These are phyloP conservation scores for Colletotrichum agaves DNA, from an alignment of 2,329 filamentous ascomycete genomes.

Conservation along the genomic window DNA sequence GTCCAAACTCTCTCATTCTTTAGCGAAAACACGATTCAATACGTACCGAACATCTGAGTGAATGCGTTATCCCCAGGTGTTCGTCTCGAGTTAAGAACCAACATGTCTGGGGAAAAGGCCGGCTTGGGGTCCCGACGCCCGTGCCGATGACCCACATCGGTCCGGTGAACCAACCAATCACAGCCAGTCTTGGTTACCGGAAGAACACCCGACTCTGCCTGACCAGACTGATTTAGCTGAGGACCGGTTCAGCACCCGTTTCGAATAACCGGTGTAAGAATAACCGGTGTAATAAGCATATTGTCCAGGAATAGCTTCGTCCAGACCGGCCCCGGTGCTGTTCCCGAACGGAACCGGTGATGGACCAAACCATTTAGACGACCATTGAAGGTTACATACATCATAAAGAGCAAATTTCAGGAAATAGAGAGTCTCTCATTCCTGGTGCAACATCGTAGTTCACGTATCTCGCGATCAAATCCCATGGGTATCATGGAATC, in stretches of 20 bases:
- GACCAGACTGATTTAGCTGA: not conserved
- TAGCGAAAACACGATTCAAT: too few species aligned
- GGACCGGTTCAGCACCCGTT: slow-evolving; percentile 1
- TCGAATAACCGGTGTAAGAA: not conserved
- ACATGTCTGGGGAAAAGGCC: not conserved
- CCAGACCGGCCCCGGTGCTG: slow-evolving; percentile 5
- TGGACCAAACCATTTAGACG: not conserved
- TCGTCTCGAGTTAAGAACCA: not conserved
- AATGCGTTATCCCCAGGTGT: not conserved
- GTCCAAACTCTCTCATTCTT: too few species aligned
- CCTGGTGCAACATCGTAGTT: not conserved
- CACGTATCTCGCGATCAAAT: not conserved
- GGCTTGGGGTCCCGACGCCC: not conserved
- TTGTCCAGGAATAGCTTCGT: slow-evolving; percentile 12
- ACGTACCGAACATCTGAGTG: too few species aligned
- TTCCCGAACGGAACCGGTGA: slow-evolving; percentile 14
- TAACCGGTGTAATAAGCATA: not conserved
- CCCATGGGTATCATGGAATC: slow-evolving; percentile 40
- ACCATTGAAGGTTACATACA: slow-evolving; percentile 13
- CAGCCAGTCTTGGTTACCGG: not conserved
- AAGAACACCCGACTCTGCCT: not conserved
- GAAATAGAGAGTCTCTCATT: not conserved
- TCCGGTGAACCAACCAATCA: not conserved
- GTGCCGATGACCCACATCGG: slow-evolving; percentile 1
- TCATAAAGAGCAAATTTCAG: slow-evolving; percentile 16